Conservation (phyloP, 768 basidiomycete species). For the Collybia nuda region DNA sequence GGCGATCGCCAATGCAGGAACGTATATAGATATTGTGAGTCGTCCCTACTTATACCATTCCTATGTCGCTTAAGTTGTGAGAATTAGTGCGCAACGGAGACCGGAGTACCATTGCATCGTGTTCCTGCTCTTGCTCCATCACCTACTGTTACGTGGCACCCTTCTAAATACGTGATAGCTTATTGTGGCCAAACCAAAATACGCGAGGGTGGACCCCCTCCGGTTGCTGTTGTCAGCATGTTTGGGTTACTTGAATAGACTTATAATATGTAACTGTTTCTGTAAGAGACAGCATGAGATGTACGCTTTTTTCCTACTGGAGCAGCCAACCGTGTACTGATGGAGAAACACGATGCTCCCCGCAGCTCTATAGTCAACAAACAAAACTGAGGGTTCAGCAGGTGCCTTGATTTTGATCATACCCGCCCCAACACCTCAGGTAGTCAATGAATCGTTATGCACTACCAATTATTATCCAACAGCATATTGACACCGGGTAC, state of each 20-base stretch:
- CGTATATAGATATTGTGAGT: conserved; percentile 77
- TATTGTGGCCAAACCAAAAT: conserved; percentile 77
- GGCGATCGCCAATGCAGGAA: conserved; percentile 70
- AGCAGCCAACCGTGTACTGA: no score
- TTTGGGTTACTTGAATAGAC: conserved; percentile 54
- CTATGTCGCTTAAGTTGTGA: conserved; percentile 2
- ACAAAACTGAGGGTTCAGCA: no score
- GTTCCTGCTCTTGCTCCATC: conserved; percentile 70
- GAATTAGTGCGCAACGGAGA: conserved; percentile 74
- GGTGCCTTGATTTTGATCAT: no score
- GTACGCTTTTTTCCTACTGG: no score
- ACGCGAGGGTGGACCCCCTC: conserved; percentile 63
- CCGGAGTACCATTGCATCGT: conserved; percentile 71
- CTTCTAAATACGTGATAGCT: conserved; percentile 77
- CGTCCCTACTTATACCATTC: background rate
- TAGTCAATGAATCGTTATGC: no score
- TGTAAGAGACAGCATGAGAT: no score
- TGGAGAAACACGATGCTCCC: no score
- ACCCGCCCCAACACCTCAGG: no score
- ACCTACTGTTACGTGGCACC: conserved; percentile 82
- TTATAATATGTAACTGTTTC: background rate
- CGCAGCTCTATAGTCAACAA: no score
- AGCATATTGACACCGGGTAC: no score
- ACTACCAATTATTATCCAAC: no score
- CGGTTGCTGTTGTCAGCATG: conserved; percentile 68